Evolutionary conservation across 2,329 filamentous ascomycete species (phyloP).

Genomic region (Penicillium freii): DNA sequence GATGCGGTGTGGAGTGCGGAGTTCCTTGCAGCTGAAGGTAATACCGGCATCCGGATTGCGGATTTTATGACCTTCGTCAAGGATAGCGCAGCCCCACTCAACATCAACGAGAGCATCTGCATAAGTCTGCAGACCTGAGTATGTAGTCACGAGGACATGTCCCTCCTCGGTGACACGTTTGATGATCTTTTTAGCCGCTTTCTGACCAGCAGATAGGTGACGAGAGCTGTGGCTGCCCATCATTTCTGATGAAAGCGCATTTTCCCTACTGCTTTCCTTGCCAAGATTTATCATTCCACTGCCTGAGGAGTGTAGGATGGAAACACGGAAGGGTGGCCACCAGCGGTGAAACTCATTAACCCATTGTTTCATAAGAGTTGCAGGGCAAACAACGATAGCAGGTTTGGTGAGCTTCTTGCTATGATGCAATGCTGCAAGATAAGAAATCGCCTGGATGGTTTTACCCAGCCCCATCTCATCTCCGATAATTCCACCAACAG

Average conservation of each 20-base stretch:
- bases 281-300: constrained; percentile 89
- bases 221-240: constrained; percentile 46
- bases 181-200: constrained; percentile 75
- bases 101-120: constrained; percentile 75
- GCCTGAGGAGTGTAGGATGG: constrained; percentile 90
- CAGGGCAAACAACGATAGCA: constrained; percentile 87
- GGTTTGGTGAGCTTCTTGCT: constrained; percentile 81
- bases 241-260: constrained; percentile 58
- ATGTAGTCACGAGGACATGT: constrained; percentile 92
- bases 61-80: constrained; percentile 98
- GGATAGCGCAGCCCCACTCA: constrained; percentile 88
- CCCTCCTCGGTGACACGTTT: constrained; percentile 78
- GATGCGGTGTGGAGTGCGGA: constrained; percentile 83
- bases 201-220: constrained; percentile 54
- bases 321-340: constrained; percentile 98
- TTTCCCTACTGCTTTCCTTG: constrained; percentile 61
- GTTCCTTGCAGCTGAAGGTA: constrained; percentile 90
- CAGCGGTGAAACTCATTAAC: constrained; percentile 97
- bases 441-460: constrained; percentile 77
- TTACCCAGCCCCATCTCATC: constrained; percentile 99
- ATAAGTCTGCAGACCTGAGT: constrained; percentile 92
- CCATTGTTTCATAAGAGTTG: constrained; percentile 95
- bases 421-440: constrained; percentile 87
- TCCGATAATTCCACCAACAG: constrained; percentile 89
- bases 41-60: constrained; percentile 94